Percentiles rank a stretch among this genome's conserved stretches.
Conservation (phyloP, 495 filamentous ascomycete genomes). For the Hypomontagnella monticulosa region DNA sequence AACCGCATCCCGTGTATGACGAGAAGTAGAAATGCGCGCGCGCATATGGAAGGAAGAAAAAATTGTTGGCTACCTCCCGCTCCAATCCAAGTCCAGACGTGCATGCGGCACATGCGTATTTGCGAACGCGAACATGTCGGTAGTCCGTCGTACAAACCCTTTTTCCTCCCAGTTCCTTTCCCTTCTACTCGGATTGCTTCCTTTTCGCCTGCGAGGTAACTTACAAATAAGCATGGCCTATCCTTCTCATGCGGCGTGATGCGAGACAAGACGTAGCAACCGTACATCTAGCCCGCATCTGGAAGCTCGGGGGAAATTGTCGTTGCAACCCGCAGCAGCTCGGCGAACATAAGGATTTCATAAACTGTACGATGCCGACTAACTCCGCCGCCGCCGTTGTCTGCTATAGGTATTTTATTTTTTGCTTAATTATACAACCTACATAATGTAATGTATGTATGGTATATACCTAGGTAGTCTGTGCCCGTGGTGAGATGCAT, state of each 20-base stretch:
- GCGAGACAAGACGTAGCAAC: conserved; percentile 29
- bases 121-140: conserved; percentile 16
- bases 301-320: conserved; percentile 32
- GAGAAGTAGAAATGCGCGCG: not conserved
- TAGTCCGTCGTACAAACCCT: conserved; percentile 6
- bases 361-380: conserved; percentile 11
- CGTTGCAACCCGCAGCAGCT: conserved; percentile 13
- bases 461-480: not conserved
- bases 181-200: not conserved
- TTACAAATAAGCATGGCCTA: conserved; percentile 12
- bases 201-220: conserved; percentile 6
- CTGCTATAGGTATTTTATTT: conserved; percentile 1
- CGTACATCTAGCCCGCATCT: conserved; percentile 28
- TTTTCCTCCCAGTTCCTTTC: conserved; percentile 2
- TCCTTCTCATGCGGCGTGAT: conserved; percentile 25
- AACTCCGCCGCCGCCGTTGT: conserved; percentile 18
- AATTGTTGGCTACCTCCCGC: conserved; percentile 16
- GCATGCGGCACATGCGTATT: conserved; percentile 23
- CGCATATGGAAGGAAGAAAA: not conserved
- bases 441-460: conserved; percentile 1
- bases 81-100: conserved; percentile 4
- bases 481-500: conserved; percentile 6
- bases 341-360: conserved; percentile 10
- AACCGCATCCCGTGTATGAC: conserved; percentile 18
- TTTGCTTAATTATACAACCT: conserved; percentile 1